phyloP scores from a whole-genome alignment of 139 green algal genomes.

The Marvania coccoides region DNA sequence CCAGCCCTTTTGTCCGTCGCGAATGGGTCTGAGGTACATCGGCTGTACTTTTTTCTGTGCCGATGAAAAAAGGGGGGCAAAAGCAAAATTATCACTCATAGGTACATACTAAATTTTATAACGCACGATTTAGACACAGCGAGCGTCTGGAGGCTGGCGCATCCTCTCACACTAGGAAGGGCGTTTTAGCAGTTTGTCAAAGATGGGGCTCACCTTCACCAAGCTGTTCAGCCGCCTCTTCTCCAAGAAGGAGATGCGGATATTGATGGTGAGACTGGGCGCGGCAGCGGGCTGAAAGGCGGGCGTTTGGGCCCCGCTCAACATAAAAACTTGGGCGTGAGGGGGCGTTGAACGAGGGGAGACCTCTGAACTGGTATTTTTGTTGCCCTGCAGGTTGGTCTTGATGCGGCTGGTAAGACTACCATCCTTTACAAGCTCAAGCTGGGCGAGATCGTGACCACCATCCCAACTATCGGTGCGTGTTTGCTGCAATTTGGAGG shows the following conservation, averaged over 20 bases:
- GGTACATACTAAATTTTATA: no score
- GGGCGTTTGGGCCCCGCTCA: neutral
- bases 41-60: no score
- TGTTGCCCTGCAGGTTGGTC: conserved; percentile 66
- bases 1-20: no score
- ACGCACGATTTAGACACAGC: no score
- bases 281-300: no score
- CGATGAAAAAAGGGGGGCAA: no score
- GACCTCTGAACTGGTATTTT: neutral
- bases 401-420: conserved; percentile 98
- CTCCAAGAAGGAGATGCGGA: conserved; percentile 97
- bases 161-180: no score
- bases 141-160: no score
- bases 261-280: conserved; percentile 96
- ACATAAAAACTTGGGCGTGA: neutral
- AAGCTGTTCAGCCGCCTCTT: conserved; percentile 89
- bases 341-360: neutral
- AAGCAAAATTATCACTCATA: no score
- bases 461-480: conserved; percentile 96
- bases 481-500: neutral
- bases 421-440: conserved; percentile 99
- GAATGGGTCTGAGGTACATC: no score
- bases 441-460: conserved; percentile 97
- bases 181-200: no score
- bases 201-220: conserved; percentile 90